Evolutionary conservation across 73 alveolate genomes (phyloP).

Genomic region (Stentor roeselii): DNA sequence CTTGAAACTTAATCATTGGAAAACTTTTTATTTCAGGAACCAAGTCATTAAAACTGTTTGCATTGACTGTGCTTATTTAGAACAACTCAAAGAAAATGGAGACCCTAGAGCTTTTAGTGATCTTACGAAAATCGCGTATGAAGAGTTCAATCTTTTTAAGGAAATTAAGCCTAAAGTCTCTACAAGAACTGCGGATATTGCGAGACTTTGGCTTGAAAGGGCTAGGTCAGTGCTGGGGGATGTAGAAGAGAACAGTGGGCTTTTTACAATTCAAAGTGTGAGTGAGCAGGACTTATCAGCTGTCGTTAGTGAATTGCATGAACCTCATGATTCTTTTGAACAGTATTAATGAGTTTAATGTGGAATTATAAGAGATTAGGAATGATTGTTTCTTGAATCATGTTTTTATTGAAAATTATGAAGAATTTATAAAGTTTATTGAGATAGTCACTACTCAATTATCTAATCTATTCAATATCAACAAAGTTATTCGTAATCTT

Average conservation of each 20-base stretch:
- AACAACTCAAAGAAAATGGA: constrained; percentile 39
- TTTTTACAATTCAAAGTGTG: not conserved
- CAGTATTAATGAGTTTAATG: not conserved
- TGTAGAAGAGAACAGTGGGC: not conserved
- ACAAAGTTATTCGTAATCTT: no score
- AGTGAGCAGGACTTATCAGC: constrained; percentile 1
- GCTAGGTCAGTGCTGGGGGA: not conserved
- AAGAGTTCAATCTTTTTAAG: not conserved
- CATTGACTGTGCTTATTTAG: constrained; percentile 76
- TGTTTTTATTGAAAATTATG: no score
- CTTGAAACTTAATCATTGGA: constrained; percentile 52
- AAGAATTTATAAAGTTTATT: no score
- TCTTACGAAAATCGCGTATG: not conserved
- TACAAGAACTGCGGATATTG: not conserved
- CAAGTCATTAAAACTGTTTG: constrained; percentile 68
- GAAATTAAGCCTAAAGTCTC: not conserved
- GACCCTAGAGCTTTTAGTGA: not conserved
- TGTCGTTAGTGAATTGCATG: not conserved
- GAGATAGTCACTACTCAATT: no score
- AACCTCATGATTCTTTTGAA: not conserved
- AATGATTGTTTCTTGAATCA: no score
- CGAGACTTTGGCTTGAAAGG: not conserved
- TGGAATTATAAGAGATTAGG: no score
- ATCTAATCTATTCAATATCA: no score
- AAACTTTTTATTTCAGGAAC: constrained; percentile 59